Percentiles rank a stretch among this genome's conserved stretches.
These are phyloP conservation scores for Meyerozyma sp. DNA, from an alignment of 1,139 yeast species.

Conservation along the genomic window DNA sequence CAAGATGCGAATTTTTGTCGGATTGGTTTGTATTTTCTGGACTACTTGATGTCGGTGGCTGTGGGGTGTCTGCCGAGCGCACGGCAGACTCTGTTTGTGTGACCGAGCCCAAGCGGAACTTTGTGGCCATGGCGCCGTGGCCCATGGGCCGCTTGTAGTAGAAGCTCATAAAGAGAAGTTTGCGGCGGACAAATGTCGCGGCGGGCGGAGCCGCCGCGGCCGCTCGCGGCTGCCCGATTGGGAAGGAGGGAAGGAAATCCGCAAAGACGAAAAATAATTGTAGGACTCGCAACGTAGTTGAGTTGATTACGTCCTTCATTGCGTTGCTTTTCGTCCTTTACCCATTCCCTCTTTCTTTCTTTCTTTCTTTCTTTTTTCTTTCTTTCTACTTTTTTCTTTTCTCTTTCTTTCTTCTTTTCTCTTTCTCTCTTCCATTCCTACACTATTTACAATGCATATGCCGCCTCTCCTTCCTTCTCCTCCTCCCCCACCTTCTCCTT, in stretches of 20 bases:
- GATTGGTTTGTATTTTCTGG: not conserved
- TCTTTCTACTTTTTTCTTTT: not conserved
- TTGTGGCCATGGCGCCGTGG: conserved; percentile 33
- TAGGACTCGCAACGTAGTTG: no score
- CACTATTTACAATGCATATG: not conserved
- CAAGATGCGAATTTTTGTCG: not conserved
- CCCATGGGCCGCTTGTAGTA: conserved; percentile 36
- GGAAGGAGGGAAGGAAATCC: not conserved
- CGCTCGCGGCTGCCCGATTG: not conserved
- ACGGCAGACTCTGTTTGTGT: not conserved
- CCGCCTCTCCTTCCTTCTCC: not conserved
- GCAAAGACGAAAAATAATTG: no score
- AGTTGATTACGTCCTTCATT: no score
- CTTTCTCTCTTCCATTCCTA: not conserved
- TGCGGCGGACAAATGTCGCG: not conserved
- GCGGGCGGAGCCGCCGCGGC: not conserved
- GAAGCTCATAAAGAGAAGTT: conserved; percentile 22
- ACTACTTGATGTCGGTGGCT: not conserved
- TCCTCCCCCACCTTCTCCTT: conserved; percentile 5
- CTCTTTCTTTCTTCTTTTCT: not conserved
- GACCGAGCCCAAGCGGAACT: conserved; percentile 22
- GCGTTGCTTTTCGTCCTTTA: no score
- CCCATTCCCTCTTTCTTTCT: no score
- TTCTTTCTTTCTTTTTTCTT: no score
- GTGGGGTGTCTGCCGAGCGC: not conserved